Percentiles rank a stretch among this genome's conserved stretches.
Conservation (phyloP, 305 asterid genomes). For the Salvia sclarea region DNA sequence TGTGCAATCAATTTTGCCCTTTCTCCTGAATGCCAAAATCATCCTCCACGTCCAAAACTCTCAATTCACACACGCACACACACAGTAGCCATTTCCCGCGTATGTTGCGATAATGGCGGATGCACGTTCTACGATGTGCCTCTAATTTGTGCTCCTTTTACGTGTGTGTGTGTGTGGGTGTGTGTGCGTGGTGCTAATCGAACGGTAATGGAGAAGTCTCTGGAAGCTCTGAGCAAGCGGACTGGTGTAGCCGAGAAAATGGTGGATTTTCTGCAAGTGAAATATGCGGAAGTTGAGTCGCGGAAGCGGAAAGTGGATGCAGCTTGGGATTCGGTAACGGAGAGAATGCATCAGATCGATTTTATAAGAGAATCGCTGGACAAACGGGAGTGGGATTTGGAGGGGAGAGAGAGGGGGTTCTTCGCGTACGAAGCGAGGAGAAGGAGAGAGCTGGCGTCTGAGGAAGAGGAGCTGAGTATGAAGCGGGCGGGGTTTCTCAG, state of each 20-base stretch:
- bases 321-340: conserved; percentile 15
- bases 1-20: not conserved
- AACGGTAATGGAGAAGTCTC: conserved; percentile 24
- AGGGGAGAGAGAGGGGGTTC: conserved; percentile 23
- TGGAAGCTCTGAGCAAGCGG: conserved; percentile 28
- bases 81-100: not conserved
- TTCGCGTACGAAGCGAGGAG: conserved; percentile 24
- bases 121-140: not conserved
- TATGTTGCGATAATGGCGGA: not conserved
- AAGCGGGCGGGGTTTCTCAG: conserved; percentile 12
- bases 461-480: conserved; percentile 24
- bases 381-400: conserved; percentile 18
- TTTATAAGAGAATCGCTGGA: conserved; percentile 23
- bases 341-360: conserved; percentile 23
- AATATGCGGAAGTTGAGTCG: not conserved
- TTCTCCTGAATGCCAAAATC: not conserved
- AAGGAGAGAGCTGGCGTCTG: conserved; percentile 26
- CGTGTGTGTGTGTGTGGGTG: not conserved
- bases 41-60: not conserved
- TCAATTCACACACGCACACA: not conserved
- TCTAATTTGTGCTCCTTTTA: not conserved
- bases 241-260: conserved; percentile 33
- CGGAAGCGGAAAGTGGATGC: conserved; percentile 26
- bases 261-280: conserved; percentile 17
- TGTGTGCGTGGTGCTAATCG: not conserved